Conservation (phyloP, 2,329 filamentous ascomycete species). For the Nannizziopsis arthrosporioides region DNA sequence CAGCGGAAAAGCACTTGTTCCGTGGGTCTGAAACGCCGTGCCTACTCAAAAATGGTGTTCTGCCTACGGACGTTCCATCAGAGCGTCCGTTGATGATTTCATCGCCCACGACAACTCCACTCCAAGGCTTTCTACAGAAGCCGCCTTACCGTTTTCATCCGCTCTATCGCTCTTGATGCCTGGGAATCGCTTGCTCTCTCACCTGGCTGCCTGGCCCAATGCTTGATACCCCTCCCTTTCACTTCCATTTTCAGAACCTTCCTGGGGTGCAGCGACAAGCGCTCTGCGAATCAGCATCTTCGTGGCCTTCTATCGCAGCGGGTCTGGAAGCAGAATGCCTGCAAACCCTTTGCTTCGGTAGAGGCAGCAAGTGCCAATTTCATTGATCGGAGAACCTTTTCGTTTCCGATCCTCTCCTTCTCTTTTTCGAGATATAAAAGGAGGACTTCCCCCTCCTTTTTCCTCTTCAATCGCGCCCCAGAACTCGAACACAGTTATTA, state of each 20-base stretch:
- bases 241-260: neutral
- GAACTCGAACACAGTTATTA: neutral
- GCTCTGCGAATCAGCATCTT: constrained; percentile 1
- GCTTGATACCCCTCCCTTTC: neutral
- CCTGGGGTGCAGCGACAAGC: neutral
- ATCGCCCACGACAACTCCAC: neutral
- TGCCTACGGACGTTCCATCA: neutral
- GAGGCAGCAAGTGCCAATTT: constrained; percentile 3
- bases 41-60: constrained; percentile 1
- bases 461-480: neutral
- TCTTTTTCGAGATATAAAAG: constrained; percentile 7
- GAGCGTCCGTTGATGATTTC: neutral
- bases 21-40: neutral
- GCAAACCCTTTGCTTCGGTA: neutral
- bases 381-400: constrained; percentile 1
- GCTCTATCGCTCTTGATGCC: constrained; percentile 6
- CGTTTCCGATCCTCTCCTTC: neutral
- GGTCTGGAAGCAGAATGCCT: constrained; percentile 6
- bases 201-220: constrained; percentile 9
- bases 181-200: neutral
- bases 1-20: no score
- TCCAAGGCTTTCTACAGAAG: constrained; percentile 2
- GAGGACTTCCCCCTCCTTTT: constrained; percentile 4
- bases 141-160: constrained; percentile 6
- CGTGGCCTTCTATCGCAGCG: neutral